These are phyloP conservation scores for Lophium mytilinum DNA, from an alignment of 495 filamentous ascomycete species.

Conservation along the genomic window DNA sequence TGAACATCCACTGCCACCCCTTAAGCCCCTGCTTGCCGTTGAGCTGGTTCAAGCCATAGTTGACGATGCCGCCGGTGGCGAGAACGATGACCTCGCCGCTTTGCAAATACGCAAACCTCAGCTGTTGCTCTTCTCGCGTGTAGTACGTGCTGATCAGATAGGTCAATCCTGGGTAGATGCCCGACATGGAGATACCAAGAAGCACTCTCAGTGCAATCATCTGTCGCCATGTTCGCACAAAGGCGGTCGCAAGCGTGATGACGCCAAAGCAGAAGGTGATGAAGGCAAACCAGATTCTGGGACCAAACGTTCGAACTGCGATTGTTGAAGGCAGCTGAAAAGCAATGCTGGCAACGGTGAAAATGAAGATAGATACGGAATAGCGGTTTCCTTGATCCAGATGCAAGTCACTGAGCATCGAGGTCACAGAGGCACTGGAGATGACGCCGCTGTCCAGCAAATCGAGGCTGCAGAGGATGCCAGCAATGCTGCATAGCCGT, in stretches of 20 bases:
- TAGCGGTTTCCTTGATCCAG: constrained; percentile 55
- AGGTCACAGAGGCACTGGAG: constrained; percentile 67
- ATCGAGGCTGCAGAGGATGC: constrained; percentile 64
- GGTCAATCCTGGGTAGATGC: constrained; percentile 64
- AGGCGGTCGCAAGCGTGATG: constrained; percentile 66
- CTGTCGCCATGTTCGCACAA: constrained; percentile 59
- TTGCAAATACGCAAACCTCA: constrained; percentile 68
- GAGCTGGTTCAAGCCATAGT: constrained; percentile 60
- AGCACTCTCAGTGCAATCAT: constrained; percentile 67
- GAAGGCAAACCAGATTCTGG: constrained; percentile 57
- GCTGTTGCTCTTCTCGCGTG: constrained; percentile 60
- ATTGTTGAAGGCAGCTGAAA: constrained; percentile 71
- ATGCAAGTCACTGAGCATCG: constrained; percentile 58
- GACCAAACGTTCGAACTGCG: constrained; percentile 59
- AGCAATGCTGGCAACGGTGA: constrained; percentile 64
- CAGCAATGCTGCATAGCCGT: constrained; percentile 67
- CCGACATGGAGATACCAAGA: constrained; percentile 59
- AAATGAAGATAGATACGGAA: constrained; percentile 70
- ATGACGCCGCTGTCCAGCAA: constrained; percentile 69
- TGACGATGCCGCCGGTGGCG: constrained; percentile 64
- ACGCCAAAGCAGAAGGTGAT: constrained; percentile 64
- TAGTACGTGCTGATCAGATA: constrained; percentile 72
- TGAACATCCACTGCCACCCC: constrained; percentile 73
- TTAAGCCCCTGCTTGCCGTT: constrained; percentile 51
- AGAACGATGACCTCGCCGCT: constrained; percentile 58